Evolutionary conservation across 371 early-diverging fungal genomes (phyloP), one percentile per base, ranked within the genome.

Genomic region (Dichotomocladium elegans): DNA sequence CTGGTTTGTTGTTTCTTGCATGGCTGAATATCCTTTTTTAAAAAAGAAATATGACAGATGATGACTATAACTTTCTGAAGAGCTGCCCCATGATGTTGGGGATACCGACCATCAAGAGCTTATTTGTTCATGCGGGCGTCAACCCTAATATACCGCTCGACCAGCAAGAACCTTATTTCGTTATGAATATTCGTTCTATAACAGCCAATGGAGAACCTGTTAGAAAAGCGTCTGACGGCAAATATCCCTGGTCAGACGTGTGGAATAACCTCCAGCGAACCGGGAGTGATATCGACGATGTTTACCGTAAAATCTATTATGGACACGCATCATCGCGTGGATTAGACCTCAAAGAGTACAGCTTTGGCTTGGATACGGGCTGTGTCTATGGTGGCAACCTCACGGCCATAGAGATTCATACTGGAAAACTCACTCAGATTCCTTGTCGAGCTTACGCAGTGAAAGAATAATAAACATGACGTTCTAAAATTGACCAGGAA

Each of bases 321-420:
- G 90, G 90, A 0, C 90, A 90, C 59, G 88, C 82, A 34, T 81
- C 90, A 3, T 61, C 79, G 0, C 68, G 85, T 19, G 77, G 77
- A 2, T 61, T 90, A 31, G 77, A 82, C 28, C 51, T 86, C 1
- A 66, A 79, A 47, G 35, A 63, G 0, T 70, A 70, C 51, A 74
- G 83, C 3, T 73, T 80, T 60, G 89, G 89, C 1, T 29, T 89
- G 2, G 90, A 90, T 49, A 81, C 77, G 2, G 86, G 87, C 2
- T 88, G 89, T 55, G 88, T 87, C 8, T 78, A 85, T 56, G 90
- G 89, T 11, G 53, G 73, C 1, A 41, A 68, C 14, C 51, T 90
- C 54, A 80, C 86, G 3, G 88, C 85, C 1, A 63, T 82, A 14
- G 70, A 73, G n/a, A 45, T 74, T 10, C 50, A 51, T 19, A 64